A percentile compares a stretch with the other conserved stretches of the same genome.
phyloP scores from a whole-genome alignment of 805 yeast genomes.

The Ogataea nonfermentans region DNA sequence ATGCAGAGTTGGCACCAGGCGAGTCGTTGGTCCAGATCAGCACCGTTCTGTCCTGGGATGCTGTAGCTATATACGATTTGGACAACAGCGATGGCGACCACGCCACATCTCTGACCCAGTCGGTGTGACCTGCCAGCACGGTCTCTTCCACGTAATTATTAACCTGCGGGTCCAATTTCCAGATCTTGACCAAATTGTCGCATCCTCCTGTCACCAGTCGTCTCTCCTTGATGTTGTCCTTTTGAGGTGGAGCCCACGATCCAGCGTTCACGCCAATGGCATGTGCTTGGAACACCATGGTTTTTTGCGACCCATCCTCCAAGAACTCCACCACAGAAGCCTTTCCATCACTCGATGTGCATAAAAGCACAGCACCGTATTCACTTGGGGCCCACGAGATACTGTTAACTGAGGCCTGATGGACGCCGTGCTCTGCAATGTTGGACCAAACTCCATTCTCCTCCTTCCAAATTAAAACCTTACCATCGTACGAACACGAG shows the following conservation, averaged over 20 bases:
- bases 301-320: conserved; percentile 79
- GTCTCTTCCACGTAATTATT: conserved; percentile 70
- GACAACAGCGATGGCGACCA: conserved; percentile 94
- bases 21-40: conserved; percentile 84
- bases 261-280: conserved; percentile 93
- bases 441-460: conserved; percentile 85
- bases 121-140: conserved; percentile 83
- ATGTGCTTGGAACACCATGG: conserved; percentile 72
- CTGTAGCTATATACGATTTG: conserved; percentile 89
- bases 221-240: conserved; percentile 45
- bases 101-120: conserved; percentile 98
- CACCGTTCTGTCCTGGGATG: conserved; percentile 94
- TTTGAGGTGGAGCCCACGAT: conserved; percentile 80
- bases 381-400: conserved; percentile 98
- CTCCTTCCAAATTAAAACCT: conserved; percentile 92
- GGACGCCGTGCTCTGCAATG: conserved; percentile 83
- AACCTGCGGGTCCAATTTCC: conserved; percentile 63
- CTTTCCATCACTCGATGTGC: conserved; percentile 91
- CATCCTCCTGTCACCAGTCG: conserved; percentile 94
- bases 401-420: conserved; percentile 91
- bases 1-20: conserved; percentile 29
- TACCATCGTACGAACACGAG: conserved; percentile 93
- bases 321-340: conserved; percentile 88
- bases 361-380: conserved; percentile 86
- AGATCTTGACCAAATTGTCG: conserved; percentile 88